Conservation (phyloP, 495 filamentous ascomycete genomes). For the Bombardia bombarda region DNA sequence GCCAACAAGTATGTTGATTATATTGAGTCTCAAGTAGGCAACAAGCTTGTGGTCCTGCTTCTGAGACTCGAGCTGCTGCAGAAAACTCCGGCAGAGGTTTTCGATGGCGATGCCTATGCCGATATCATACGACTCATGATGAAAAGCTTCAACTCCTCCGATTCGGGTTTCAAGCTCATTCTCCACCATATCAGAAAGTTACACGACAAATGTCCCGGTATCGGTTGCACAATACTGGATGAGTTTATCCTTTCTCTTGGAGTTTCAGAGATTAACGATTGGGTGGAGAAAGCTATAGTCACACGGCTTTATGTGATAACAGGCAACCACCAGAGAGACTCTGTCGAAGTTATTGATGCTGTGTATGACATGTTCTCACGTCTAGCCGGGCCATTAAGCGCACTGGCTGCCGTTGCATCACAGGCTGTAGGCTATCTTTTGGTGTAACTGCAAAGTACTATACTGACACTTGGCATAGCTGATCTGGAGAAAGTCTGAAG, state of each 20-base stretch:
- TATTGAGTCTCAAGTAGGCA: conserved; percentile 52
- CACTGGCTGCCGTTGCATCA: conserved; percentile 57
- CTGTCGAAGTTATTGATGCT: conserved; percentile 13
- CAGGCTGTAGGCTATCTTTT: conserved; percentile 48
- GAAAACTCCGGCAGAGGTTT: conserved; percentile 33
- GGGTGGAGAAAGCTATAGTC: conserved; percentile 58
- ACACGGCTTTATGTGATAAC: conserved; percentile 53
- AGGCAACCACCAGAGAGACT: conserved; percentile 23
- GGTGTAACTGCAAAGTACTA: not conserved
- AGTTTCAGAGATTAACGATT: conserved; percentile 38
- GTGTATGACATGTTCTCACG: conserved; percentile 12
- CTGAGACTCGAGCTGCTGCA: conserved; percentile 59
- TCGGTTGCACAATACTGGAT: conserved; percentile 49
- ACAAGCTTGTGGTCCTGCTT: conserved; percentile 57
- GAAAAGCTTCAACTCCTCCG: conserved; percentile 46
- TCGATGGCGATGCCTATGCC: conserved; percentile 42
- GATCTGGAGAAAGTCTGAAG: conserved; percentile 69
- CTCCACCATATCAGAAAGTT: conserved; percentile 63
- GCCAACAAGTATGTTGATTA: conserved; percentile 51
- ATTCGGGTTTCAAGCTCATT: conserved; percentile 59
- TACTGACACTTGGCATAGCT: conserved; percentile 38
- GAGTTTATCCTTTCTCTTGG: conserved; percentile 45
- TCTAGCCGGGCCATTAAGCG: conserved; percentile 30
- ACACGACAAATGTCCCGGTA: conserved; percentile 41
- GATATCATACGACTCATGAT: conserved; percentile 48